These are phyloP conservation scores for Fagopyrum esculentum DNA, from an alignment of 148 eudicot genomes.

Conservation along the genomic window DNA sequence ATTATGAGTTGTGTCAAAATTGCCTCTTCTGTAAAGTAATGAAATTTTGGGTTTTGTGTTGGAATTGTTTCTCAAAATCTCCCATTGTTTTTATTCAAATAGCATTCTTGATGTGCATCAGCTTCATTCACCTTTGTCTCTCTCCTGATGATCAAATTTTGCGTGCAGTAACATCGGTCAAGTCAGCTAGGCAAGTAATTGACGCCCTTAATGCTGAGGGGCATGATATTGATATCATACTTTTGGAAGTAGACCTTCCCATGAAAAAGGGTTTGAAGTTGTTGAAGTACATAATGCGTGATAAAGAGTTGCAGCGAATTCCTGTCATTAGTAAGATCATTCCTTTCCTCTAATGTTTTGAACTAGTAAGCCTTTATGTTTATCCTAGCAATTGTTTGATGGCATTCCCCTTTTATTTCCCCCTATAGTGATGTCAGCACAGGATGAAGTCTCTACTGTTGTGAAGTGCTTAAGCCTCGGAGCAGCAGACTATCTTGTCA, in stretches of 20 bases:
- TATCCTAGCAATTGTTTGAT: neutral
- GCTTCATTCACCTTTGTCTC: neutral
- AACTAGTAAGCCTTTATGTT: neutral
- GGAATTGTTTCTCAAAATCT: neutral
- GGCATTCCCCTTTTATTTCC: slow-evolving; percentile 7
- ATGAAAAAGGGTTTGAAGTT: slow-evolving; percentile 83
- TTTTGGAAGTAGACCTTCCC: slow-evolving; percentile 95
- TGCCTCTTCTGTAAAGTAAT: neutral
- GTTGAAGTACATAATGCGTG: slow-evolving; percentile 84
- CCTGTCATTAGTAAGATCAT: slow-evolving; percentile 81
- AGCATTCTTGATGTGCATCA: neutral
- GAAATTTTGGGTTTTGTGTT: neutral
- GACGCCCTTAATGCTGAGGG: slow-evolving; percentile 97
- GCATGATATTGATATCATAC: slow-evolving; percentile 84
- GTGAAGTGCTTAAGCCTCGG: slow-evolving; percentile 97
- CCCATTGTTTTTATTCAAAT: neutral
- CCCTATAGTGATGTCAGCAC: slow-evolving; percentile 85
- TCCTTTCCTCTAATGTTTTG: neutral
- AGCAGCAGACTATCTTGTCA: slow-evolving; percentile 98
- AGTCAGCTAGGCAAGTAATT: slow-evolving; percentile 91
- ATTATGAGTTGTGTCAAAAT: neutral
- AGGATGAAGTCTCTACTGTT: slow-evolving; percentile 89
- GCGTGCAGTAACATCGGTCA: slow-evolving; percentile 72
- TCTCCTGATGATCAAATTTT: slow-evolving; percentile 10
- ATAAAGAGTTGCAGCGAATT: slow-evolving; percentile 70